Base-by-base conservation (phyloP, 768 basidiomycete genomes). In the Mycena crocata region DNA sequence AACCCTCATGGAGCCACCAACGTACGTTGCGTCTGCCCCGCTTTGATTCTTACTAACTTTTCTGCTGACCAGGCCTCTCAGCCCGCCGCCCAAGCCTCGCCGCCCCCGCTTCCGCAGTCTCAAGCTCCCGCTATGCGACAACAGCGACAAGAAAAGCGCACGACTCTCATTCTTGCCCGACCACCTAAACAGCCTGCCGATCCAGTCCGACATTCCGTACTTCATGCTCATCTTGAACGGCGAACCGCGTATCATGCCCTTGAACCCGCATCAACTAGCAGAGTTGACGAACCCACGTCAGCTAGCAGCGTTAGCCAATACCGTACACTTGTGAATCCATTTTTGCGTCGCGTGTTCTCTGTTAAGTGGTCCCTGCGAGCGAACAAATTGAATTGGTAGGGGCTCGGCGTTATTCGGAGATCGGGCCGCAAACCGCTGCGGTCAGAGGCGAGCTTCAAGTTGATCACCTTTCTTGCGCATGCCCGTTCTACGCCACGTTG, bases 241-340 rank as follows among this genome's bases (percentile, higher is more conserved):
- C 39, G 58, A 56, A 31, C 52, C 65, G 46, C 59, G 65, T 32
- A 57, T 66, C 15, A 32, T 62, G 59, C 58, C 65, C 28, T 55
- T 59, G 64, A 59, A 30, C 42, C 50, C 26, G 4, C 10, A 23
- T 7, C 64, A 66, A 37, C 24, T 66, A 19, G 57, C 57, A 2
- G 57, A 59, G 31, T n/a, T n/a, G n/a, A n/a, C n/a, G 64, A 59
- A 30, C 42, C 50, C 26, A 5, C 10, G 28, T 7, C 64, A 66
- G 31, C 24, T 66, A 19, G 57, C 57, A 2, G 57, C 52, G 31
- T 21, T 66, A 19, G 50, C 45, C 24, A 56, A 62, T 31, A 48
- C 7, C 23, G 56, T 54, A 45, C 45, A 62, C 14, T 55, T 55
- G 51, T 62, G 52, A 56, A 39, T n/a, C 31, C 28, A 14, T 12